These are phyloP conservation scores for Biscogniauxia marginata DNA, from an alignment of 2,329 filamentous ascomycete genomes.

Conservation along the genomic window DNA sequence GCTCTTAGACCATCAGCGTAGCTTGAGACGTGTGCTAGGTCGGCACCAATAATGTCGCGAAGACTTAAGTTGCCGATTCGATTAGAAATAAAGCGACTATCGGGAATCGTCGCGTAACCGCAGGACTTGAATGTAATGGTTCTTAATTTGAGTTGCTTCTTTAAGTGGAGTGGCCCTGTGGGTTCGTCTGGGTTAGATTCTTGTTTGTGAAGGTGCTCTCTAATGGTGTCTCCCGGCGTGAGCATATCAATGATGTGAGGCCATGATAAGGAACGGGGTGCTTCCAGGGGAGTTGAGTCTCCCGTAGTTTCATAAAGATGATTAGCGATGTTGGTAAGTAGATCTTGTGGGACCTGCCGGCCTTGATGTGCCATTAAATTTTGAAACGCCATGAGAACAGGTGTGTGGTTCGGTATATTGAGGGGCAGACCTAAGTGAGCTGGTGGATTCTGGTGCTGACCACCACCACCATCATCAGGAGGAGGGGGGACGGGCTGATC, in stretches of 20 bases:
- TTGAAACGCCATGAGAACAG: not conserved
- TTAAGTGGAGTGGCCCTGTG: not conserved
- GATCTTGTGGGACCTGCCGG: not conserved
- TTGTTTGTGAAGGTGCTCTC: conserved; percentile 15
- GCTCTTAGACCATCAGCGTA: not conserved
- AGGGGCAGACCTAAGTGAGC: not conserved
- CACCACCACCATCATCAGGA: not conserved
- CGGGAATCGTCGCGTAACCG: conserved; percentile 53
- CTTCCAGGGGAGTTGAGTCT: not conserved
- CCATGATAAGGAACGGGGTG: conserved; percentile 39
- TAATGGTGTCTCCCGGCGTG: conserved; percentile 37
- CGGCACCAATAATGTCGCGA: conserved; percentile 7
- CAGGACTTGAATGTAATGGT: conserved; percentile 57
- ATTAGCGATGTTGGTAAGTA: not conserved
- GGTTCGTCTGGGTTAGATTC: not conserved
- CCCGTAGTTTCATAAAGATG: not conserved
- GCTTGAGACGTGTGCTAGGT: conserved; percentile 9
- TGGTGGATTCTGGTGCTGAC: not conserved
- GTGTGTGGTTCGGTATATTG: not conserved
- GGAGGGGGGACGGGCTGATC: too few species aligned
- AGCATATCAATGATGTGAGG: conserved; percentile 43
- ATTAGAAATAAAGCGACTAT: conserved; percentile 28
- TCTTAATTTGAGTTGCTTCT: conserved; percentile 27
- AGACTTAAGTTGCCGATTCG: conserved; percentile 14
- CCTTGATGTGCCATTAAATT: not conserved